phyloP scores from a whole-genome alignment of 371 early-diverging fungal genomes.

The Mortierella sp. region DNA sequence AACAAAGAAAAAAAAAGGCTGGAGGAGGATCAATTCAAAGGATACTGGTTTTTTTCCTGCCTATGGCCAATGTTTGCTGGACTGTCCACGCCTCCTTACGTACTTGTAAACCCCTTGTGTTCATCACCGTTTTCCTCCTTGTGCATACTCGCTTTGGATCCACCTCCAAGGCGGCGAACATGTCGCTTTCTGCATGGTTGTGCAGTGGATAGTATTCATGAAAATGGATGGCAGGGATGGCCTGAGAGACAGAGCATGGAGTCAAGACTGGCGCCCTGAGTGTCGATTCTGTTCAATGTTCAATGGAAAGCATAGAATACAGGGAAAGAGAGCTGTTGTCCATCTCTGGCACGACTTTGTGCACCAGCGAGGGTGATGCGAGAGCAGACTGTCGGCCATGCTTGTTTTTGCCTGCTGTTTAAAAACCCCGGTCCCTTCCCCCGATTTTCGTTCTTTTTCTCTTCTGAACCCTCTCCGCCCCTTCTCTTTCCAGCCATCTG shows the following conservation, averaged over 20 bases:
- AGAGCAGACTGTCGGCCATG: background rate
- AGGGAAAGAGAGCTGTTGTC: background rate
- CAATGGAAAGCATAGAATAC: no score
- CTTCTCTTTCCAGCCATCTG: background rate
- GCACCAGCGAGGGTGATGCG: background rate
- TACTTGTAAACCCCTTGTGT: background rate
- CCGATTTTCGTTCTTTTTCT: background rate
- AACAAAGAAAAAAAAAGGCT: background rate
- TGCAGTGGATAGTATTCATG: no score
- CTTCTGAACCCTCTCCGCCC: background rate
- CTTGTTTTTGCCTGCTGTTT: background rate
- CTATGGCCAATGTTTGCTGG: background rate
- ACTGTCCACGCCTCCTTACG: background rate
- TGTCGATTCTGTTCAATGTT: background rate
- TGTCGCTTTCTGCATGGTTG: no score
- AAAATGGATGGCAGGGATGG: no score
- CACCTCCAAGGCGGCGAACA: no score
- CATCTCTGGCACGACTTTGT: constrained; percentile 3
- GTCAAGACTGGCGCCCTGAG: background rate
- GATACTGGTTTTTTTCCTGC: background rate
- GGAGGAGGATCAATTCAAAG: background rate
- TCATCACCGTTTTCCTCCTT: background rate
- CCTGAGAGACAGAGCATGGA: background rate
- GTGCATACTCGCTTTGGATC: background rate
- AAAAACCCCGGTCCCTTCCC: background rate